Evolutionary conservation across 2,329 filamentous ascomycete species (phyloP), one percentile per base, ranked within the genome.

Genomic region (Sporothrix globosa): DNA sequence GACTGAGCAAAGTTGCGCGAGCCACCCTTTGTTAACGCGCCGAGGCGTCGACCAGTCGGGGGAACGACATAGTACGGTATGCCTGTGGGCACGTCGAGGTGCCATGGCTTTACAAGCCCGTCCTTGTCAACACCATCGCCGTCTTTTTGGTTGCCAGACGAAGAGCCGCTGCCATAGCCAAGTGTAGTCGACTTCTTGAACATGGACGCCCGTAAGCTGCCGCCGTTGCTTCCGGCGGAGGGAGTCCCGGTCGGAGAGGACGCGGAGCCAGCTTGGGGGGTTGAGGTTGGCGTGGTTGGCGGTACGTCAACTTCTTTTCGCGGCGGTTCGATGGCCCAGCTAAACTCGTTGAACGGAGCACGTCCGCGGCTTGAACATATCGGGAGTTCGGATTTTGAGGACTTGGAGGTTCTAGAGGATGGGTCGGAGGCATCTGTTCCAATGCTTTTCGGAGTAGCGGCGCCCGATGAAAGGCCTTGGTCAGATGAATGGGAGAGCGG

Each of bases 11-110:
- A 69, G 6, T 14, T 50, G 13, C 72, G 71, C 9, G 56, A 24
- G 11, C 69, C 70, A 5, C 27, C 21, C 53, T 74, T 74, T 4
- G 39, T 44, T 3, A 70, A 54, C 1, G 48, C 70, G 5, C 73
- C 72, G 34, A 73, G 69, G 7, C 70, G 71, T 3, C 72, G 67
- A 2, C 65, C 60, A 1, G 65, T 63, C 3, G 69, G 68, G 11
- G 72, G 72, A 2, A 73, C 60, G 7, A 69, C 24, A 17, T 74
- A 74, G 27, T 71, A 72, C 21, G 73, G 72, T 0, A 69, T 68
- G 21, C 50, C 69, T 0, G 63, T n/a, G 6, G 72, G 72, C 14
- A 71, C 70, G 3, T 72, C 72, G 9, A 70, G 50, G 2, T 52
- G 68, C 73, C 73, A 74, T 9, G 70, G 69, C 44, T 72, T 73